phyloP scores from a whole-genome alignment of 805 yeast species.

The Starmerella riodocensis region DNA sequence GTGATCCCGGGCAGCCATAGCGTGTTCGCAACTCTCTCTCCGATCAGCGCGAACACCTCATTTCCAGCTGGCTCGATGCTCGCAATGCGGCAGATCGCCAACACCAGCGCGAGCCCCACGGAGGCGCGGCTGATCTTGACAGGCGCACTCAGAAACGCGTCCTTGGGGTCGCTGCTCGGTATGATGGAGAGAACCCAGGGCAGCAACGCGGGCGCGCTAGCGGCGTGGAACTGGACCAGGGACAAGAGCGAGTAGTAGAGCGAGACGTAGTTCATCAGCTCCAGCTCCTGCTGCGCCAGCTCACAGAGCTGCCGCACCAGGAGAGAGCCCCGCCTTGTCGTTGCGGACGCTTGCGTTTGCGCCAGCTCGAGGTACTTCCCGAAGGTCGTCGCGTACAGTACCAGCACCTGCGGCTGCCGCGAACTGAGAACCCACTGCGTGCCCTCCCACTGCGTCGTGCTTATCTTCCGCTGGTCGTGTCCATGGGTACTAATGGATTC shows the following conservation, averaged over 20 bases:
- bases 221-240: slow-evolving; percentile 5
- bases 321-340: slow-evolving; percentile 13
- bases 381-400: slow-evolving; percentile 21
- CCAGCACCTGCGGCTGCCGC: slow-evolving; percentile 18
- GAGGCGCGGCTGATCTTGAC: not conserved
- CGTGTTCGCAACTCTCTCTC: slow-evolving; percentile 8
- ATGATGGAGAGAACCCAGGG: slow-evolving; percentile 14
- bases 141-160: too few species aligned
- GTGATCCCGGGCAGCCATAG: slow-evolving; percentile 21
- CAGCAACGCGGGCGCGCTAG: slow-evolving; percentile 3
- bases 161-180: not conserved
- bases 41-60: slow-evolving; percentile 7
- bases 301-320: slow-evolving; percentile 14
- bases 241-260: slow-evolving; percentile 17
- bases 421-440: slow-evolving; percentile 23
- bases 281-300: slow-evolving; percentile 1
- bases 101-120: slow-evolving; percentile 8
- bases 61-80: slow-evolving; percentile 10
- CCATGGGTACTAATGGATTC: not conserved
- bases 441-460: slow-evolving; percentile 23
- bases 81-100: slow-evolving; percentile 9
- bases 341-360: slow-evolving; percentile 1
- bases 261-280: slow-evolving; percentile 16
- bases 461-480: slow-evolving; percentile 11
- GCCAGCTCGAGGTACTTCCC: slow-evolving; percentile 16